Conservation (phyloP, 2,329 filamentous ascomycete species). For the Neofusicoccum kwambonambiense region DNA sequence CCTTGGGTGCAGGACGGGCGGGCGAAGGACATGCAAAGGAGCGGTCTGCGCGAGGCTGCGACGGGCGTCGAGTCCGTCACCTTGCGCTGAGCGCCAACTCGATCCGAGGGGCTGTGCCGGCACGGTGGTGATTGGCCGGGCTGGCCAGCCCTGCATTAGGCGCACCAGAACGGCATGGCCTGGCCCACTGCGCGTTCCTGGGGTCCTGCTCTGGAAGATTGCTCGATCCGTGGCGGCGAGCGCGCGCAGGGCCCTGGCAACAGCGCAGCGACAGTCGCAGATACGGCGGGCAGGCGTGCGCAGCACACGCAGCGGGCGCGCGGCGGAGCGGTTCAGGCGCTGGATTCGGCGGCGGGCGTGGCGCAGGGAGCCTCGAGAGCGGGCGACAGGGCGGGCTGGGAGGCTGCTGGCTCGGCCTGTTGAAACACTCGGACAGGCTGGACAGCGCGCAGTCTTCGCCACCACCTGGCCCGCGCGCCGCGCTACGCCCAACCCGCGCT, state of each 20-base stretch:
- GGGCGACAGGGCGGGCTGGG: background rate
- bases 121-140: background rate
- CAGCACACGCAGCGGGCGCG: background rate
- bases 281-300: background rate
- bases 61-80: background rate
- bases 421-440: background rate
- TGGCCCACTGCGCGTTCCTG: constrained; percentile 2
- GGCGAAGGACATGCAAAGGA: background rate
- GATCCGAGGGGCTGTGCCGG: constrained; percentile 7
- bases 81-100: background rate
- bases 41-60: constrained; percentile 2
- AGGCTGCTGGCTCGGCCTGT: background rate
- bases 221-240: background rate
- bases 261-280: background rate
- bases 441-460: background rate
- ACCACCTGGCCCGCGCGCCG: background rate
- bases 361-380: constrained; percentile 9
- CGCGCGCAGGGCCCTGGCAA: background rate
- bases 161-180: background rate
- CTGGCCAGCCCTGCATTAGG: constrained; percentile 11
- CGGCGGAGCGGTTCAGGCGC: background rate
- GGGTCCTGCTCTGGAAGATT: constrained; percentile 2
- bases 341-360: background rate
- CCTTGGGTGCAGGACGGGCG: background rate
- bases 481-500: background rate